Evolutionary conservation across 805 yeast species (phyloP).

Genomic region (Lipomyces starkeyi): DNA sequence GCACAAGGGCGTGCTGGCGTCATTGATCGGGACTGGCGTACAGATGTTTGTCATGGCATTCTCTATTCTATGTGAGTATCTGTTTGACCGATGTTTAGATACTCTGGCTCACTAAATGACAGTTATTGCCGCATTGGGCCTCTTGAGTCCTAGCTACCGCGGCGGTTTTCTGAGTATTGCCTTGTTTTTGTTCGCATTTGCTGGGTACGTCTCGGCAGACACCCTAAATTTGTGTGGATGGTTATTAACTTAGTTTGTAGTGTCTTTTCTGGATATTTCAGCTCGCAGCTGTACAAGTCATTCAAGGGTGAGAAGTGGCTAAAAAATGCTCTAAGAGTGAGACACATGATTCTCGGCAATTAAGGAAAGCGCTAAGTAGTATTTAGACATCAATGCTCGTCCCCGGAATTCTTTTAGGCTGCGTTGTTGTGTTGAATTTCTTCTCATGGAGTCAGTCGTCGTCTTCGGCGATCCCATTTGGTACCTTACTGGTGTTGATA

Average conservation of each 20-base stretch:
- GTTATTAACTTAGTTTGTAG: conserved; percentile 8
- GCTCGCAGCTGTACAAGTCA: conserved; percentile 65
- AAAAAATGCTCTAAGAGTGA: conserved; percentile 42
- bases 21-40: conserved; percentile 73
- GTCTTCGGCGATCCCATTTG: conserved; percentile 77
- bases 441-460: conserved; percentile 80
- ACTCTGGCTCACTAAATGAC: conserved; percentile 35
- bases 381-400: conserved; percentile 43
- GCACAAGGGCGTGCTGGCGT: conserved; percentile 56
- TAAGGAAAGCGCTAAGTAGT: background rate
- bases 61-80: conserved; percentile 49
- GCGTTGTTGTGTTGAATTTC: conserved; percentile 63
- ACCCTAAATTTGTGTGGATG: background rate
- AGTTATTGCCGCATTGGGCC: conserved; percentile 59
- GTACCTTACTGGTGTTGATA: conserved; percentile 68
- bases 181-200: conserved; percentile 62
- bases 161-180: conserved; percentile 71
- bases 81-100: background rate
- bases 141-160: conserved; percentile 67
- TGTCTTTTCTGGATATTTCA: conserved; percentile 72
- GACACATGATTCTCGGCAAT: conserved; percentile 39
- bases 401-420: conserved; percentile 52
- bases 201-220: conserved; percentile 54
- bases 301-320: conserved; percentile 52
- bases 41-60: conserved; percentile 70